These are phyloP conservation scores for Lupinus albus DNA, from an alignment of 306 rosid species.

Conservation along the genomic window DNA sequence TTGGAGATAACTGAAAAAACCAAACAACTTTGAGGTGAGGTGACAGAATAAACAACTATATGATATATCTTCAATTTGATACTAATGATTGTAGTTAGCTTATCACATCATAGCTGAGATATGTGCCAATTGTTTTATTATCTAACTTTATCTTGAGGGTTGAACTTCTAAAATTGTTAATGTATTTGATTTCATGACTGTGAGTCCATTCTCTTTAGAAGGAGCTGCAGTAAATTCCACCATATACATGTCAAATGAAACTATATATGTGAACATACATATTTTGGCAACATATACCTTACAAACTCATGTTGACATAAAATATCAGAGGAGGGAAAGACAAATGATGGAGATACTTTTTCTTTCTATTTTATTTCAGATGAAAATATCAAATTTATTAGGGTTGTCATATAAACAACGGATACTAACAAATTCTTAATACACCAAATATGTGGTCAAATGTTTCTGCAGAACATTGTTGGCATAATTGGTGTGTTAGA, in stretches of 20 bases:
- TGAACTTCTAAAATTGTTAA: not conserved
- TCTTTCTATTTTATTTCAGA: not conserved
- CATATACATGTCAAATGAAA: not conserved
- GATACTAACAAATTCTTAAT: not conserved
- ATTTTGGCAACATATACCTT: not conserved
- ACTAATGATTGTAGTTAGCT: not conserved
- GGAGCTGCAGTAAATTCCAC: not conserved
- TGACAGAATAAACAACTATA: not conserved
- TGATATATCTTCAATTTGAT: not conserved
- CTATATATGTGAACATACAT: not conserved
- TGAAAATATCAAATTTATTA: not conserved
- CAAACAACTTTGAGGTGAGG: not conserved
- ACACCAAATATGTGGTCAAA: not conserved
- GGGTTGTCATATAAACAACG: not conserved
- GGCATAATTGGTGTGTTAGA: not conserved
- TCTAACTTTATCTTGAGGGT: not conserved
- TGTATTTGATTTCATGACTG: not conserved
- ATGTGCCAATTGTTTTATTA: not conserved
- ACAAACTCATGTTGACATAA: not conserved
- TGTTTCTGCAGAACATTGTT: not conserved
- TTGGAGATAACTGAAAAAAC: slow-evolving; percentile 19
- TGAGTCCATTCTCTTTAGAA: not conserved
- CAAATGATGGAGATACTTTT: not conserved
- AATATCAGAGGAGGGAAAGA: not conserved
- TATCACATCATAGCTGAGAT: not conserved